Evolutionary conservation across 1,139 yeast genomes (phyloP), one percentile per base, ranked within the genome.

Genomic region (Suhomyces guaymorum): DNA sequence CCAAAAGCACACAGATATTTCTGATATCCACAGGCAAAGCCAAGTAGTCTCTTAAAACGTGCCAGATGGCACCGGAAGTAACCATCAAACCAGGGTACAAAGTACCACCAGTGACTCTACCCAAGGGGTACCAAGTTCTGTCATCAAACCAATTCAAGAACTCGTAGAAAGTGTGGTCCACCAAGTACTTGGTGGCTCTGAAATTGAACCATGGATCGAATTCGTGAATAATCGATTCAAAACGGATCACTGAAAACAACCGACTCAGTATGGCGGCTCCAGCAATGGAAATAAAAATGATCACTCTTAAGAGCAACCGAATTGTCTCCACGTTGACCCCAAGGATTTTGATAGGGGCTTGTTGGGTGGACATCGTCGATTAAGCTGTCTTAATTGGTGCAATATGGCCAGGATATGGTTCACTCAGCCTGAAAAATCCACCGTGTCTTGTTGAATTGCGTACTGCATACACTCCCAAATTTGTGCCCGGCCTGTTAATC

Each of bases 151-250:
- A 94, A 60, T 94, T 94, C 58, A 92, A 74, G 54, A 94, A 94
- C 46, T 89, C 92, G 65, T 89, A 84, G 61, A 79, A 90, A 4
- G 94, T 83, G 57, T 89, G 81, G 35, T 78, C 69, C 13, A 88
- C 95, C 48, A 92, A 74, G 61, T 89, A 88, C 59, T 86, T 86
- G 16, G 98, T 86, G 30, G 98, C 98, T 50, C 98, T 71, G 68
- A 79, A 92, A 62, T 92, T 92, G 73, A 94, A 94, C 98, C 98
- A 92, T 23, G 98, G 97, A 64, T 94, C 98, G 57, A 92, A 92
- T 63, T 94, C 99, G 67, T 94, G 99, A 62, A 94, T 94, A 55
- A 94, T 94, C 41, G 94, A 81, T 66, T 94, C 99, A 57, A 89
- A 94, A 48, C 95, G 72, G 40, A 86, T 80, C 38, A 84, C 92